These are phyloP conservation scores for Ceratocystiopsis sp. DNA, from an alignment of 2,329 filamentous ascomycete species.

Conservation along the genomic window DNA sequence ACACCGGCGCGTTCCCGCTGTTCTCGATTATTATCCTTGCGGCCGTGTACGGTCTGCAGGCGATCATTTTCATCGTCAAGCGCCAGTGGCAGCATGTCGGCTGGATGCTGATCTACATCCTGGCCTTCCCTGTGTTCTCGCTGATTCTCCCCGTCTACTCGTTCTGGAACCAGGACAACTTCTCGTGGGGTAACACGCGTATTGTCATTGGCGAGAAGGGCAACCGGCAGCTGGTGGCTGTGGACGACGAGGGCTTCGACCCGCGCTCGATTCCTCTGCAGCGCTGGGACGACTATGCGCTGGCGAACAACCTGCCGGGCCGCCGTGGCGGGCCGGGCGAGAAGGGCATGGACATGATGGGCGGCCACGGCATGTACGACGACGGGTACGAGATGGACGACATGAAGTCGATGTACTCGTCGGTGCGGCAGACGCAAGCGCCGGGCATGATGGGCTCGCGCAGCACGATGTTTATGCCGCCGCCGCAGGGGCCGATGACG, in stretches of 20 bases:
- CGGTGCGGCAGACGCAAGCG: slow-evolving; percentile 73
- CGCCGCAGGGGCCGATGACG: slow-evolving; percentile 57
- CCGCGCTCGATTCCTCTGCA: slow-evolving; percentile 86
- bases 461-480: slow-evolving; percentile 55
- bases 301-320: slow-evolving; percentile 73
- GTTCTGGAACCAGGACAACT: slow-evolving; percentile 99
- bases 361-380: slow-evolving; percentile 41
- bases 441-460: slow-evolving; percentile 64
- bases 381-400: slow-evolving; percentile 84
- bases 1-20: slow-evolving; percentile 59
- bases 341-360: slow-evolving; percentile 15
- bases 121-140: slow-evolving; percentile 90
- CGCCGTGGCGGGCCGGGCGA: slow-evolving; percentile 55
- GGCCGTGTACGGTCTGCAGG: slow-evolving; percentile 87
- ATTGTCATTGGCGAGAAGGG: slow-evolving; percentile 92
- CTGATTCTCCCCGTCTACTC: slow-evolving; percentile 87
- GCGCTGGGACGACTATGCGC: slow-evolving; percentile 92
- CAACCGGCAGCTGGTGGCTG: slow-evolving; percentile 73
- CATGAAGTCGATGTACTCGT: slow-evolving; percentile 92
- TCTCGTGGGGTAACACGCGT: slow-evolving; percentile 96
- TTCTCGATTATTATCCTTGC: slow-evolving; percentile 83
- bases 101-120: slow-evolving; percentile 97
- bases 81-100: slow-evolving; percentile 96
- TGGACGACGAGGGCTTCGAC: slow-evolving; percentile 74
- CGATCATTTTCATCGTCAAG: slow-evolving; percentile 90